Conservation (phyloP, 2,329 filamentous ascomycete species). For the Colletotrichum spinosum region DNA sequence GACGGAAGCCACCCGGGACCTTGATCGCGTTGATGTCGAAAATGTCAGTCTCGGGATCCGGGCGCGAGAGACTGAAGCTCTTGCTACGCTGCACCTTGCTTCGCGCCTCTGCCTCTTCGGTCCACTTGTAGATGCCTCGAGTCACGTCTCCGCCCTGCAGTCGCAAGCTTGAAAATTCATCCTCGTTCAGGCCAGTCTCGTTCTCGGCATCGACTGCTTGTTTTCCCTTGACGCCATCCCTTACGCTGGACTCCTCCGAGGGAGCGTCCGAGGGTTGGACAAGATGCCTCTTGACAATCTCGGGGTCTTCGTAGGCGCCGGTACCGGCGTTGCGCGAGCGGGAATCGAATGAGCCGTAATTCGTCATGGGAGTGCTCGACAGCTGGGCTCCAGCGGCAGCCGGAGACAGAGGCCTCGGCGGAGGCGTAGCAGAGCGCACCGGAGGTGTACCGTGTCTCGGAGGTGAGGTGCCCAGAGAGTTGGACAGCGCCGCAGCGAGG, state of each 20-base stretch:
- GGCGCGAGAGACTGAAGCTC: constrained; percentile 84
- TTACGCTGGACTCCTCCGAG: constrained; percentile 59
- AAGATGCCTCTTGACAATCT: constrained; percentile 90
- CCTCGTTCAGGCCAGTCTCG: constrained; percentile 63
- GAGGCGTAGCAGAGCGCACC: constrained; percentile 68
- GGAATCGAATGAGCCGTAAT: constrained; percentile 88
- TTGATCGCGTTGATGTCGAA: constrained; percentile 92
- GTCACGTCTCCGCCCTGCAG: constrained; percentile 96
- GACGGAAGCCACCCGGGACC: constrained; percentile 90
- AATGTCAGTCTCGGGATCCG: constrained; percentile 82
- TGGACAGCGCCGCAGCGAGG: constrained; percentile 86
- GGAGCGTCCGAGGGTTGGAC: constrained; percentile 72
- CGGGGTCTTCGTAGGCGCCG: constrained; percentile 84
- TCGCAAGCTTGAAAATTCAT: constrained; percentile 93
- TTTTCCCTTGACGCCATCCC: constrained; percentile 65
- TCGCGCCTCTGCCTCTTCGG: constrained; percentile 84
- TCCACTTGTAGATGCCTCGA: constrained; percentile 95
- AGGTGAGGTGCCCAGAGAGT: constrained; percentile 77
- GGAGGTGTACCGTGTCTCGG: constrained; percentile 77
- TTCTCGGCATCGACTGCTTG: constrained; percentile 56
- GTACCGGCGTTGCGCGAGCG: constrained; percentile 65
- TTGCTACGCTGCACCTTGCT: constrained; percentile 81
- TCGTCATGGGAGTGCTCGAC: constrained; percentile 68
- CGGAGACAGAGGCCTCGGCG: constrained; percentile 51
- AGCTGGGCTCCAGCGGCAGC: constrained; percentile 57